These are phyloP conservation scores for Ustilago hordei DNA, from an alignment of 1,284 basidiomycete genomes.

Conservation along the genomic window DNA sequence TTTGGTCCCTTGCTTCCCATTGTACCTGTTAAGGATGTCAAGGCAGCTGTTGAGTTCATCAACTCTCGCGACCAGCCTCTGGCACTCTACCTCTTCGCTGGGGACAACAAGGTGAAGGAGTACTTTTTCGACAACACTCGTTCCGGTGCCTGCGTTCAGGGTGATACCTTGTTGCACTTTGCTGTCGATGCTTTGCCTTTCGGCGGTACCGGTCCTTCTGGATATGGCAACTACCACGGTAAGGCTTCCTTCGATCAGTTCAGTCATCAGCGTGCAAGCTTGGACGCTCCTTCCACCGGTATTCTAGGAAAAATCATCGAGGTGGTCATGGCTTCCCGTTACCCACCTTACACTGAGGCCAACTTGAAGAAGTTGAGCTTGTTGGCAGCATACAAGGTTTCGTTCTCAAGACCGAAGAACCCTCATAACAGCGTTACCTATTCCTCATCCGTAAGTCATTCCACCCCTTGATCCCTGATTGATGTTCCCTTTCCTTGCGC, in stretches of 20 bases:
- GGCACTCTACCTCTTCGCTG: conserved; percentile 80
- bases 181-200: conserved; percentile 74
- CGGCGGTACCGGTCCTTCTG: conserved; percentile 72
- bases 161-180: conserved; percentile 70
- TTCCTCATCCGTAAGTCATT: conserved; percentile 44
- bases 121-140: conserved; percentile 71
- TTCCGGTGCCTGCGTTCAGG: conserved; percentile 53
- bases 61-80: conserved; percentile 78
- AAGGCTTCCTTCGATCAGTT: conserved; percentile 73
- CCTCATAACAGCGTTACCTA: conserved; percentile 51
- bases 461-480: background rate
- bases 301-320: conserved; percentile 68
- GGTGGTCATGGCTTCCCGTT: conserved; percentile 65
- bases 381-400: conserved; percentile 39
- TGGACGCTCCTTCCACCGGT: conserved; percentile 71
- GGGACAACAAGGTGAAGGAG: conserved; percentile 75
- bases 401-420: conserved; percentile 58
- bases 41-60: conserved; percentile 66
- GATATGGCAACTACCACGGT: conserved; percentile 72
- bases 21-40: conserved; percentile 75
- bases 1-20: conserved; percentile 83
- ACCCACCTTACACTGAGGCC: conserved; percentile 68
- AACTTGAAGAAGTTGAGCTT: conserved; percentile 56
- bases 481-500: background rate
- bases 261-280: conserved; percentile 72